A percentile compares a stretch with the other conserved stretches of the same genome.
Conservation (phyloP, 2,329 filamentous ascomycete species). For the Calonectria ilicicola region DNA sequence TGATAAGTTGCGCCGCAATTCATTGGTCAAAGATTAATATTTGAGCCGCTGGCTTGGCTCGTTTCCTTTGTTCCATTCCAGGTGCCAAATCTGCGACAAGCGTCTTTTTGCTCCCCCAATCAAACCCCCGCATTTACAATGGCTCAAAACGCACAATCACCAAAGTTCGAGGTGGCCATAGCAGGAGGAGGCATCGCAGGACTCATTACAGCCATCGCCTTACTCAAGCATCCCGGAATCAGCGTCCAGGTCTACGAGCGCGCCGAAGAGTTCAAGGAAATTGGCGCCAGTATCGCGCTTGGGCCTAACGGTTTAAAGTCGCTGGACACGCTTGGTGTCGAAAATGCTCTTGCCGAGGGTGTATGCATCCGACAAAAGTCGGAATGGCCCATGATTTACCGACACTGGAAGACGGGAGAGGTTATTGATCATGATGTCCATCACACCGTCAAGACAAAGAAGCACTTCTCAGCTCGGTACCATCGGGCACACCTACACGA, state of each 20-base stretch:
- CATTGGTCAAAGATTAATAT: slow-evolving; percentile 3
- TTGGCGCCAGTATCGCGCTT: slow-evolving; percentile 61
- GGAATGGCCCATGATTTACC: slow-evolving; percentile 58
- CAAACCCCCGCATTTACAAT: slow-evolving; percentile 3
- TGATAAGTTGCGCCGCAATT: slow-evolving; percentile 1
- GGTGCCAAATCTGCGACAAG: not conserved
- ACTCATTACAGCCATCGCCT: slow-evolving; percentile 59
- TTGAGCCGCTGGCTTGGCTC: not conserved
- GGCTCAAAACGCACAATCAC: not conserved
- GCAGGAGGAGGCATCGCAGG: slow-evolving; percentile 64
- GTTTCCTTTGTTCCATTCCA: not conserved
- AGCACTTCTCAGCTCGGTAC: slow-evolving; percentile 58
- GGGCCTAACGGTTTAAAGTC: slow-evolving; percentile 66
- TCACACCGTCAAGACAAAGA: slow-evolving; percentile 58
- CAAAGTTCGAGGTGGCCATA: slow-evolving; percentile 56
- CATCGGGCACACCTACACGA: slow-evolving; percentile 62
- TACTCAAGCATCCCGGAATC: slow-evolving; percentile 54
- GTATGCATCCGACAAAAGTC: slow-evolving; percentile 55
- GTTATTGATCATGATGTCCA: slow-evolving; percentile 33
- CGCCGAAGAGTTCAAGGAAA: slow-evolving; percentile 58
- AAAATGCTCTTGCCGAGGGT: slow-evolving; percentile 56
- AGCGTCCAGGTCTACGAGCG: slow-evolving; percentile 63
- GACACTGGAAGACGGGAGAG: slow-evolving; percentile 45
- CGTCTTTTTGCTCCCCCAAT: not conserved
- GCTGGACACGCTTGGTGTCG: slow-evolving; percentile 61